Percentiles rank a stretch among this genome's conserved stretches.
Evolutionary conservation across 768 basidiomycete genomes (phyloP).

Genomic region (Tubosaeta brunneosetosa): DNA sequence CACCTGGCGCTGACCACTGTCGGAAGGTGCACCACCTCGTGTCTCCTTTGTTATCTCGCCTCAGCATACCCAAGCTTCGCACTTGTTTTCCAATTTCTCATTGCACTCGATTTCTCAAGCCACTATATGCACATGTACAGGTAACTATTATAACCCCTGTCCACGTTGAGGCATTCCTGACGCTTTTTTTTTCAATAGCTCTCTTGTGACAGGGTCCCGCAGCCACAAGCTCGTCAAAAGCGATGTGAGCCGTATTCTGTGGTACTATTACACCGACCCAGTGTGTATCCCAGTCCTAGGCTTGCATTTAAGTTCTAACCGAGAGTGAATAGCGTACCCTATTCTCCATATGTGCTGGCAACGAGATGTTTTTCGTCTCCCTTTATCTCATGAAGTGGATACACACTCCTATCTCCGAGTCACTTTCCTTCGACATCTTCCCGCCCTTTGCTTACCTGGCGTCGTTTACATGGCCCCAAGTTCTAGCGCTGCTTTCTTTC

Average conservation of each 20-base stretch:
- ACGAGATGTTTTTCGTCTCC: constrained; percentile 93
- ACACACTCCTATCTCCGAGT: constrained; percentile 53
- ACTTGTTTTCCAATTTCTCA: constrained; percentile 88
- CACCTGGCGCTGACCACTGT: neutral
- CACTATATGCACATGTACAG: constrained; percentile 99
- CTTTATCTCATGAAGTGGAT: constrained; percentile 92
- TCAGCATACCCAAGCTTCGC: constrained; percentile 85
- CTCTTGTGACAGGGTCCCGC: constrained; percentile 87
- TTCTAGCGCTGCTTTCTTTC: constrained; percentile 56
- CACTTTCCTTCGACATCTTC: constrained; percentile 12
- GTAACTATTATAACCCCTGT: constrained; percentile 35
- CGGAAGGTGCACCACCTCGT: constrained; percentile 93
- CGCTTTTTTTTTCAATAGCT: constrained; percentile 44
- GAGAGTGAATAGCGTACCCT: constrained; percentile 58
- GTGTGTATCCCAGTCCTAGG: constrained; percentile 43
- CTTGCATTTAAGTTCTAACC: neutral
- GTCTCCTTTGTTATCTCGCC: constrained; percentile 89
- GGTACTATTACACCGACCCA: constrained; percentile 90
- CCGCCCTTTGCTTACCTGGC: constrained; percentile 19
- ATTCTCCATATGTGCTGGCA: constrained; percentile 90
- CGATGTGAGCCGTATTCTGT: constrained; percentile 88
- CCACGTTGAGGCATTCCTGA: constrained; percentile 2
- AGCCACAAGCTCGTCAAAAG: constrained; percentile 92
- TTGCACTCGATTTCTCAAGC: constrained; percentile 94
- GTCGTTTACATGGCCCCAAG: constrained; percentile 68